Evolutionary conservation across 208 protist species (phyloP).

Genomic region (Borovskyia barvae): DNA sequence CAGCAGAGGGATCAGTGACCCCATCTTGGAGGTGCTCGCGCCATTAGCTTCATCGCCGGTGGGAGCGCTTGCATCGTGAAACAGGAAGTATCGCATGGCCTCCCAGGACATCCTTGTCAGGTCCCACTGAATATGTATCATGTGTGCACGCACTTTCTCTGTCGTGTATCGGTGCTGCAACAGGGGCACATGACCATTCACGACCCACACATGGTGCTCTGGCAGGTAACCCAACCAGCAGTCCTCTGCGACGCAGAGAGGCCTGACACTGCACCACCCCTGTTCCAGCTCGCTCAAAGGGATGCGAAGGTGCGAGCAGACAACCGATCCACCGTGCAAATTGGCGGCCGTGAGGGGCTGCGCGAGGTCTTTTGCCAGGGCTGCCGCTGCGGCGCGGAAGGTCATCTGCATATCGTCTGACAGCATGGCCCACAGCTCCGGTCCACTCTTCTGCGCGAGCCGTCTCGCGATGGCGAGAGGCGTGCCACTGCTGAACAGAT

Average conservation of each 20-base stretch:
- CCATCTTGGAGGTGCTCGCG: too few relatives aligned
- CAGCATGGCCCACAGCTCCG: conserved; percentile 16
- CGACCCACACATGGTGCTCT: conserved; percentile 41
- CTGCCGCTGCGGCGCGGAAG: conserved; percentile 32
- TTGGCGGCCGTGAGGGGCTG: conserved; percentile 6
- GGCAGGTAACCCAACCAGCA: conserved; percentile 51
- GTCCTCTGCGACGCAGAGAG: conserved; percentile 29
- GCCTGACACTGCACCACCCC: conserved; percentile 28
- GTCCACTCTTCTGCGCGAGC: conserved; percentile 12
- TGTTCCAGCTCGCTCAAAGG: conserved; percentile 35
- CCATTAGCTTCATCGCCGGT: neutral
- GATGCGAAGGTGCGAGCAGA: conserved; percentile 28
- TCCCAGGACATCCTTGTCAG: conserved; percentile 8
- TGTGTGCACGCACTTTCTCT: conserved; percentile 35
- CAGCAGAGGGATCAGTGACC: too few relatives aligned
- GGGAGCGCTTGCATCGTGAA: neutral
- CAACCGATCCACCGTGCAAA: conserved; percentile 40
- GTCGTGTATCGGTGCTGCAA: conserved; percentile 40
- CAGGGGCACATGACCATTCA: conserved; percentile 78
- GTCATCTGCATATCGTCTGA: neutral
- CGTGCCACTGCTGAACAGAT: conserved; percentile 22
- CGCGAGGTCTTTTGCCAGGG: conserved; percentile 17
- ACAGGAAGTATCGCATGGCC: conserved; percentile 15
- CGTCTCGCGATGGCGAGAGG: conserved; percentile 19
- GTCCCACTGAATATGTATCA: conserved; percentile 16